Base-by-base conservation (phyloP, 129 eudicot species). In the Saussurea involucrata region DNA sequence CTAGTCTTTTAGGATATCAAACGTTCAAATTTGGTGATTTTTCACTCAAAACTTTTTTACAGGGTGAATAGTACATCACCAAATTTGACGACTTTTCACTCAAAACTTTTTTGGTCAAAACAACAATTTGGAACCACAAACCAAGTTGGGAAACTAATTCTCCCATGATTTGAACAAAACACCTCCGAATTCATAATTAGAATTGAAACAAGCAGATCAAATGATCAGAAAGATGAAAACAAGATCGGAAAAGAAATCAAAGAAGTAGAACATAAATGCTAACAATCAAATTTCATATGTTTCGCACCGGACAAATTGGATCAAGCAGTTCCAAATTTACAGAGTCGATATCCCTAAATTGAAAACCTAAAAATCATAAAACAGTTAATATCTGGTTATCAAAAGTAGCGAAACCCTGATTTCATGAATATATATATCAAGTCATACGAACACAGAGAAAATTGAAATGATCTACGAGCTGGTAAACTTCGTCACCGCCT, bases 401-500 rank as follows among this genome's bases (percentile, higher is more conserved):
- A 55, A 37, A 73, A 68, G 40, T 31, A 24, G 11, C 22, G 15
- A 22, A 49, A 32, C 28, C 72, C 70, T 80, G 70, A 71, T n/a
- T n/a, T n/a, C n/a, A n/a, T n/a, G n/a, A n/a, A n/a, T n/a, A n/a
- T n/a, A n/a, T n/a, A n/a, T n/a, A 66, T 21, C 75, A 61, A 20
- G 33, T 0, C 63, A 22, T 11, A 15, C 9, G n/a, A 42, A 77
- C 7, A 29, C 15, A 53, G 13, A 21, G 17, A 5, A 18, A 13
- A 31, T 12, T 3, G 24, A 21, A n/a, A 20, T 0, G 24, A 0
- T 60, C 24, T 67, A 89, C 44, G 95, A 80, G 81, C 95, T 90
- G 0, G 95, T 90, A 40, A 89, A 89, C 33, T 90, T 90, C 1
- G 95, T 90, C 1, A 90, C 92, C 2, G 95, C 95, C 73, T 90